Evolutionary conservation across 345 rosid genomes (phyloP).

Genomic region (Gossypium australe): DNA sequence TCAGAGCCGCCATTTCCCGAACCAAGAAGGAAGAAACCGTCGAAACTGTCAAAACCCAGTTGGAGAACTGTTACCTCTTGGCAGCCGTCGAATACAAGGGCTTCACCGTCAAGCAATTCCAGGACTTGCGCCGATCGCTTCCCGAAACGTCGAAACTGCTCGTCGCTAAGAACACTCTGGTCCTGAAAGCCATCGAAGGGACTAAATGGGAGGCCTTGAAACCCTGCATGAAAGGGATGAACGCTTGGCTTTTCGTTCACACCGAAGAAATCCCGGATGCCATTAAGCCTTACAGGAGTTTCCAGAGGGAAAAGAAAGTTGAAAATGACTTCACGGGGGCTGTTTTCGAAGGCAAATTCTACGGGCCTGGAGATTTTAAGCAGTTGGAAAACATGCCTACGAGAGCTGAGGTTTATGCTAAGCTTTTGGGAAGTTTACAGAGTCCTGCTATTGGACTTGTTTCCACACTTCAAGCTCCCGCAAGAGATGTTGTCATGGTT

Average conservation of each 20-base stretch:
- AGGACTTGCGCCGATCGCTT: constrained; percentile 61
- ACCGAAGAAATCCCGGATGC: constrained; percentile 83
- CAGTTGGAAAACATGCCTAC: constrained; percentile 75
- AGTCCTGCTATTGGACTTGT: constrained; percentile 72
- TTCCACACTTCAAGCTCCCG: constrained; percentile 84
- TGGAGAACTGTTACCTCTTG: constrained; percentile 73
- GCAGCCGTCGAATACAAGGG: constrained; percentile 78
- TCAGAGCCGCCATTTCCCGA: constrained; percentile 77
- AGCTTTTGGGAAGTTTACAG: constrained; percentile 78
- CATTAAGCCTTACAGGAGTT: constrained; percentile 69
- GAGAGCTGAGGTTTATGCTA: constrained; percentile 69
- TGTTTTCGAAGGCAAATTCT: constrained; percentile 88
- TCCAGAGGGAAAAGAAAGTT: constrained; percentile 73
- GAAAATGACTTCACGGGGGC: constrained; percentile 78
- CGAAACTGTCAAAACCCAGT: constrained; percentile 62
- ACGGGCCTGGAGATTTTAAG: constrained; percentile 71
- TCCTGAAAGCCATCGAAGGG: constrained; percentile 81
- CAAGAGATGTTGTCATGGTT: constrained; percentile 72
- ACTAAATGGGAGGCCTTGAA: constrained; percentile 75
- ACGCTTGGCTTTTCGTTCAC: constrained; percentile 90
- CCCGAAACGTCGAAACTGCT: constrained; percentile 65
- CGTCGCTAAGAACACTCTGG: constrained; percentile 87
- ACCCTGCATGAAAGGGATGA: constrained; percentile 98
- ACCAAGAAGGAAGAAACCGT: constrained; percentile 70
- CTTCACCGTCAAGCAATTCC: constrained; percentile 82